Base-by-base conservation (phyloP, 805 yeast genomes). In the Brettanomyces anomalus region DNA sequence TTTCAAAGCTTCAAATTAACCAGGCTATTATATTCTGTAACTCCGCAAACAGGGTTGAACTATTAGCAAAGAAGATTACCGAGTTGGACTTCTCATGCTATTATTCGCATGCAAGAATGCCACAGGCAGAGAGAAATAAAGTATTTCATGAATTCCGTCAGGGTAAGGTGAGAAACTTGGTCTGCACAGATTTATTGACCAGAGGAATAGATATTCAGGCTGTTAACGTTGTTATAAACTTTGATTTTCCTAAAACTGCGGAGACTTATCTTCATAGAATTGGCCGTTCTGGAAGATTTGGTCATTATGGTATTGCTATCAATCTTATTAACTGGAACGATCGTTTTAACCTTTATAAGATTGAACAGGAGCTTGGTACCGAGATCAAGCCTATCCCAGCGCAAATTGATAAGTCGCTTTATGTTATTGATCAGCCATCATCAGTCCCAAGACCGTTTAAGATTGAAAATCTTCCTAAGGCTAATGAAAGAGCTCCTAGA, bases 171-270 rank as follows among this genome's bases (percentile, higher is more conserved):
- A 83, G 98, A 70, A 93, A 93, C 60, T 74, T 93, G 57, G 98
- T 93, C 34, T 93, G 98, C 68, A 85, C 97, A 1, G 98, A 93
- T 68, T 72, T 93, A 49, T 76, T 93, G 50, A 90, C 97, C 26
- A 85, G 97, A 74, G 97, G 98, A 76, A 93, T 93, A 57, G 98
- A 93, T 73, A 90, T 93, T 56, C 97, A 93, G 67, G 97, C 97
- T 5, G 98, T 93, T 50, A 93, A 93, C 60, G 97, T 93, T 38
- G 98, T 93, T 40, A 85, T 93, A 57, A 93, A 93, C 69, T 93
- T 93, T 62, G 98, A 93, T 65, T 93, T 93, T 82, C 98, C 98
- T 48, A 90, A 90, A 65, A 87, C 83, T 42, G 97, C 97, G 6
- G 98, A 93, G 65, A 93, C 97, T 34, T 93, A 93, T 62, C 75